phyloP scores from a whole-genome alignment of 2,329 filamentous ascomycete genomes.

The Blastomyces silverae region DNA sequence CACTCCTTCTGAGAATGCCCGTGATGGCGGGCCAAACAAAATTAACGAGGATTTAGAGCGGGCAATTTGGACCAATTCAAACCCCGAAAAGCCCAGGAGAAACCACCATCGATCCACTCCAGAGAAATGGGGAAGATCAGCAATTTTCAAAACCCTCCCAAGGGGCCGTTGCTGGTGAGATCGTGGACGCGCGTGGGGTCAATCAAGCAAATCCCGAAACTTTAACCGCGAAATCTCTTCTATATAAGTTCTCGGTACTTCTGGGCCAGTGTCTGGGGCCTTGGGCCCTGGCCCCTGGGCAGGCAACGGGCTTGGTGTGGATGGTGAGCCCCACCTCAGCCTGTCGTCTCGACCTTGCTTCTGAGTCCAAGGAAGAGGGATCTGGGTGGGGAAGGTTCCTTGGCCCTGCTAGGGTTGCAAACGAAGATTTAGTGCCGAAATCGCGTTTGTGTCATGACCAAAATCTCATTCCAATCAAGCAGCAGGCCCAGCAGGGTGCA shows the following conservation, averaged over 20 bases:
- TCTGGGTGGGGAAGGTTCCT: neutral
- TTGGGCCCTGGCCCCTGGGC: too few relatives aligned
- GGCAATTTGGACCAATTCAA: neutral
- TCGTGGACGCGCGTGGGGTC: neutral
- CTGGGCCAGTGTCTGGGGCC: neutral
- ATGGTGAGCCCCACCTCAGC: neutral
- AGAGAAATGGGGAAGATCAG: neutral
- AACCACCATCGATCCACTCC: neutral
- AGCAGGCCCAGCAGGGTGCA: neutral
- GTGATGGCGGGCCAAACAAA: neutral
- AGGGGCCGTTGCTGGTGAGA: neutral
- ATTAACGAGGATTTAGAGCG: neutral
- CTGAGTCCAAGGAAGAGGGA: neutral
- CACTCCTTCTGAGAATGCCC: neutral
- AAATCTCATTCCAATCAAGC: neutral
- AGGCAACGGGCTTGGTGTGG: neutral
- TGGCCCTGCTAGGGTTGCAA: neutral
- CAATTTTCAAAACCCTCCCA: neutral
- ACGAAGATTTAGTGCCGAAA: constrained; percentile 4
- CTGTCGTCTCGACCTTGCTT: neutral
- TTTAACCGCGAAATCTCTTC: neutral
- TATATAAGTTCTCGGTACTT: neutral
- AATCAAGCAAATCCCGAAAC: constrained; percentile 10
- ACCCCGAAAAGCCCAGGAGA: neutral
- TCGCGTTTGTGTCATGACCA: neutral